Evolutionary conservation across 2,329 filamentous ascomycete genomes (phyloP).

Genomic region (Stagonosporopsis chrysanthemi): DNA sequence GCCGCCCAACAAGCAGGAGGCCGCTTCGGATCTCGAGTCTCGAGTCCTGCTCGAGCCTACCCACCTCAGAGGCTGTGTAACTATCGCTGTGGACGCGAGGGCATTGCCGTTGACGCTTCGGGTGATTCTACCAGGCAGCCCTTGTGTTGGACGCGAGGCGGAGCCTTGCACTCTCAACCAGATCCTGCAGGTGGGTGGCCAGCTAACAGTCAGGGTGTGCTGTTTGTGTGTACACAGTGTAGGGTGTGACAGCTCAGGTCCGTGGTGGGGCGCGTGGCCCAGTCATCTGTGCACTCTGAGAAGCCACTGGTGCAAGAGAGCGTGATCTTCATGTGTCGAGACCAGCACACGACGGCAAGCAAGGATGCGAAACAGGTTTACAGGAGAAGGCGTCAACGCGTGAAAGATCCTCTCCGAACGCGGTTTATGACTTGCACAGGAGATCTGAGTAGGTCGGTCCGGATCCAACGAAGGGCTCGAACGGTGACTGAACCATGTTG

Average conservation of each 20-base stretch:
- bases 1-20: constrained; percentile 8
- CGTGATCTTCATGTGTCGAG: constrained; percentile 9
- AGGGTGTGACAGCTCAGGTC: constrained; percentile 2
- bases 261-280: constrained; percentile 29
- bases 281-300: constrained; percentile 20
- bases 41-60: constrained; percentile 14
- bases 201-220: constrained; percentile 3
- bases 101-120: background rate
- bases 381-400: constrained; percentile 1
- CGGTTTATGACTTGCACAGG: constrained; percentile 27
- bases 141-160: background rate
- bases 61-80: constrained; percentile 15
- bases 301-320: constrained; percentile 5
- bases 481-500: constrained; percentile 13
- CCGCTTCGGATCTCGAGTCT: constrained; percentile 2
- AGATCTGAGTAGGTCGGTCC: constrained; percentile 5
- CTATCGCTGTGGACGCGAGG: background rate
- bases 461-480: constrained; percentile 2
- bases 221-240: background rate
- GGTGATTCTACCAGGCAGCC: constrained; percentile 3
- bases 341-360: constrained; percentile 2
- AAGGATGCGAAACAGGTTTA: constrained; percentile 8
- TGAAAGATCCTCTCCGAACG: constrained; percentile 16
- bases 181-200: constrained; percentile 15
- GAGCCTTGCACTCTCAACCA: background rate